Evolutionary conservation across 108 stramenopile genomes (phyloP).

Genomic region (Cyclotella atomus): DNA sequence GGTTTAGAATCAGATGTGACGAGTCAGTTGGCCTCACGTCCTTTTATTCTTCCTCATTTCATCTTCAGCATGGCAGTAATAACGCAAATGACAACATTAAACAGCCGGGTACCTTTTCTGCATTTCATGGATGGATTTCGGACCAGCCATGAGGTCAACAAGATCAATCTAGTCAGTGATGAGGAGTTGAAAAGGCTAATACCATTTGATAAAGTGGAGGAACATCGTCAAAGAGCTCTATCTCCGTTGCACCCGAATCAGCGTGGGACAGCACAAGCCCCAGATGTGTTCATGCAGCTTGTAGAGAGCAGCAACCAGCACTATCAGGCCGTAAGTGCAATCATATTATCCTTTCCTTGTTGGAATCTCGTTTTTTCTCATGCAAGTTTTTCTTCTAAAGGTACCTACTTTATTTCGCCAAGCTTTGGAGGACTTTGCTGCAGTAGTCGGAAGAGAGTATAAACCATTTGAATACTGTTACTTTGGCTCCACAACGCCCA

Average conservation of each 20-base stretch:
- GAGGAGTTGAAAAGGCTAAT: slow-evolving; percentile 56
- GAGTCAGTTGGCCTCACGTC: too few relatives aligned
- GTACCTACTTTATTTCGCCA: slow-evolving; percentile 47
- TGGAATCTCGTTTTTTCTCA: not conserved
- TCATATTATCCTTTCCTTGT: not conserved
- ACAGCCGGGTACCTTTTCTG: slow-evolving; percentile 63
- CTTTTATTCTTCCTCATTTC: not conserved
- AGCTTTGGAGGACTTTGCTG: slow-evolving; percentile 48
- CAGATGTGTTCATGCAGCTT: slow-evolving; percentile 74
- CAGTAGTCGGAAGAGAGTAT: slow-evolving; percentile 54
- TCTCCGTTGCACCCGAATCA: slow-evolving; percentile 71
- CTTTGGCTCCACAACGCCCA: slow-evolving; percentile 56
- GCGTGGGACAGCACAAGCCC: slow-evolving; percentile 70
- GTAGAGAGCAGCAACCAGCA: slow-evolving; percentile 64
- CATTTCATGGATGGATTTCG: slow-evolving; percentile 77
- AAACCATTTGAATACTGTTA: slow-evolving; percentile 59
- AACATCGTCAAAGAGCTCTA: slow-evolving; percentile 62
- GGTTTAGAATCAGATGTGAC: too few relatives aligned
- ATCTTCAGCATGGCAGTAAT: slow-evolving; percentile 56
- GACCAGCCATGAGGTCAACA: slow-evolving; percentile 68
- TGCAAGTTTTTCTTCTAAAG: not conserved
- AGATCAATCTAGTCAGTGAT: slow-evolving; percentile 55
- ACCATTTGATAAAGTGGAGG: slow-evolving; percentile 67
- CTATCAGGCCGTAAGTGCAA: slow-evolving; percentile 43
- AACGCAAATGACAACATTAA: slow-evolving; percentile 59